A percentile compares a stretch with the other conserved stretches of the same genome.
These are phyloP conservation scores for Neltuma alba DNA, from an alignment of 306 rosid species.

Conservation along the genomic window DNA sequence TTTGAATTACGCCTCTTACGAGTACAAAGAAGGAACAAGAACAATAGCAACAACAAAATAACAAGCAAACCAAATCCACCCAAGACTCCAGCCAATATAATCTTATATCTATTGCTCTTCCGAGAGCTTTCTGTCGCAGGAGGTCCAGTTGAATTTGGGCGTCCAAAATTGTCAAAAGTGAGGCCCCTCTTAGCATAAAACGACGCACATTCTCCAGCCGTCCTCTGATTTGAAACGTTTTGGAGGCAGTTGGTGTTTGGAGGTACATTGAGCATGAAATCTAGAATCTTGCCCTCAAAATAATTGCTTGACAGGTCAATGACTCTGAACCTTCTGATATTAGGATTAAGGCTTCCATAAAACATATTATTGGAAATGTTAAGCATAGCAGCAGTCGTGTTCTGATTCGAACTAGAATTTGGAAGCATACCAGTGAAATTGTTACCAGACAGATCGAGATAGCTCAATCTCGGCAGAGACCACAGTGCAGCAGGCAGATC, in stretches of 20 bases:
- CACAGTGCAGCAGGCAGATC: conserved; percentile 56
- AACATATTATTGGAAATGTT: conserved; percentile 69
- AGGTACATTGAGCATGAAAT: conserved; percentile 52
- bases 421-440: conserved; percentile 71
- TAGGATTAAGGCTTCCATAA: conserved; percentile 65
- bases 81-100: conserved; percentile 76
- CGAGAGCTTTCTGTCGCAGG: conserved; percentile 35
- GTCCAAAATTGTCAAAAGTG: conserved; percentile 72
- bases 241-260: conserved; percentile 70
- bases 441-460: conserved; percentile 73
- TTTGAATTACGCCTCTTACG: conserved; percentile 50
- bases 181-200: conserved; percentile 75
- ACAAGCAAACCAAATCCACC: conserved; percentile 70
- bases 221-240: conserved; percentile 62
- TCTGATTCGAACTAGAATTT: conserved; percentile 51
- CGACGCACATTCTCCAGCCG: conserved; percentile 52
- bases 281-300: conserved; percentile 75
- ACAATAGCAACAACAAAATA: conserved; percentile 47
- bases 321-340: conserved; percentile 53
- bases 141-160: conserved; percentile 53
- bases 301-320: conserved; percentile 76
- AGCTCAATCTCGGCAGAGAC: conserved; percentile 65
- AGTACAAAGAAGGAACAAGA: conserved; percentile 45
- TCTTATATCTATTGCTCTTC: conserved; percentile 62
- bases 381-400: conserved; percentile 46